Percentiles rank a stretch among this genome's conserved stretches.
phyloP scores from a whole-genome alignment of 192 early-diverging fungal genomes.

The Piromyces finnis region DNA sequence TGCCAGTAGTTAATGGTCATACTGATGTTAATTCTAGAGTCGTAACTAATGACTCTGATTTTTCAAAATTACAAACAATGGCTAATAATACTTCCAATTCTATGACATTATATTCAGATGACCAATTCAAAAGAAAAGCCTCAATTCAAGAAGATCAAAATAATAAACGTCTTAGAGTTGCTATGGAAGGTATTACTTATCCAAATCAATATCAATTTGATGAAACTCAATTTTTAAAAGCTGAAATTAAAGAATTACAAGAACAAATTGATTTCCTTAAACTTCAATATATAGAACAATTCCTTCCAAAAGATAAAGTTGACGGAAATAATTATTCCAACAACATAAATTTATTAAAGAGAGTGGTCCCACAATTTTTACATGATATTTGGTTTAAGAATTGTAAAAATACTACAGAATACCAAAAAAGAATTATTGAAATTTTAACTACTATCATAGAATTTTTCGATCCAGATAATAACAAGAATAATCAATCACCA shows the following conservation, averaged over 20 bases:
- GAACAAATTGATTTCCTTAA: neutral
- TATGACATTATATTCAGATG: neutral
- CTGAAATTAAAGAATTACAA: neutral
- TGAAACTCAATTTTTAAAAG: neutral
- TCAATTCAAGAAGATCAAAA: neutral
- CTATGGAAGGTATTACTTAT: neutral
- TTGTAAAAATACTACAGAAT: neutral
- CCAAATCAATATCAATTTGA: neutral
- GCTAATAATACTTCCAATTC: neutral
- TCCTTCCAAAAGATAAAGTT: neutral
- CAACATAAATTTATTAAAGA: neutral
- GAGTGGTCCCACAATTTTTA: neutral
- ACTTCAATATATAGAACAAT: neutral
- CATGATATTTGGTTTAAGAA: neutral
- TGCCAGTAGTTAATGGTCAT: neutral
- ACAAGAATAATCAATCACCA: neutral
- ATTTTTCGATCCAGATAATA: neutral
- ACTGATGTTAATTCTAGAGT: neutral
- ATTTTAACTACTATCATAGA: neutral
- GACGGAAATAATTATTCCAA: neutral
- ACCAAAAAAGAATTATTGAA: neutral
- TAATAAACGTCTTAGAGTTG: neutral
- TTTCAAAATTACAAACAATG: neutral
- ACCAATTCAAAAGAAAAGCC: neutral
- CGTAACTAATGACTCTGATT: neutral